Conservation (phyloP, 768 basidiomycete species). For the Psilocybe subaeruginosa region DNA sequence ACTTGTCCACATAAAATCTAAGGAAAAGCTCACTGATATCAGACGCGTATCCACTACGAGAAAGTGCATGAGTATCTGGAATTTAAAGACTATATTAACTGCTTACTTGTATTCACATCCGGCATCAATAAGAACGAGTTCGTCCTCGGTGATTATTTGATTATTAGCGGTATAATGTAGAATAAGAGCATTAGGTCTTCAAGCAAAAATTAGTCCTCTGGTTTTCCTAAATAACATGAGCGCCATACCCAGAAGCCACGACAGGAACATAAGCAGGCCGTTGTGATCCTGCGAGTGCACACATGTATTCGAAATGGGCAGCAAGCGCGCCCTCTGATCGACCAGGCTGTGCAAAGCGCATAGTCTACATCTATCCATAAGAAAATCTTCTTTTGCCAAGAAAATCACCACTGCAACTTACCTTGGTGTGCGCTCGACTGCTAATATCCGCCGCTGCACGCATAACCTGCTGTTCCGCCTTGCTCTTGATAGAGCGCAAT, state of each 20-base stretch:
- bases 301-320: conserved; percentile 91
- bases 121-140: conserved; percentile 87
- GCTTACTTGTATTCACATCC: conserved; percentile 88
- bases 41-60: conserved; percentile 81
- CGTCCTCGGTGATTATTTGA: conserved; percentile 67
- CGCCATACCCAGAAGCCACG: conserved; percentile 85
- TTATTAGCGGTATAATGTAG: conserved; percentile 97
- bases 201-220: neutral
- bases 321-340: conserved; percentile 44
- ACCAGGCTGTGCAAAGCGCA: conserved; percentile 67
- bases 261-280: conserved; percentile 98
- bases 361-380: conserved; percentile 54
- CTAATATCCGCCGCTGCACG: conserved; percentile 87
- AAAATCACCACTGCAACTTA: conserved; percentile 28
- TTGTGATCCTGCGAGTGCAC: conserved; percentile 77
- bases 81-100: conserved; percentile 1
- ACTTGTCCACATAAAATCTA: neutral
- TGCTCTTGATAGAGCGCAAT: conserved; percentile 80
- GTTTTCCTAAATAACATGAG: neutral
- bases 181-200: conserved; percentile 82
- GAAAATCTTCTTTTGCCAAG: neutral
- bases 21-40: conserved; percentile 76
- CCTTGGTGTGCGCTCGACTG: conserved; percentile 82
- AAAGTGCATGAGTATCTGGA: neutral
- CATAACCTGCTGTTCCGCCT: conserved; percentile 80